These are phyloP conservation scores for Penicillium bialowiezense DNA, from an alignment of 495 filamentous ascomycete species.

Conservation along the genomic window DNA sequence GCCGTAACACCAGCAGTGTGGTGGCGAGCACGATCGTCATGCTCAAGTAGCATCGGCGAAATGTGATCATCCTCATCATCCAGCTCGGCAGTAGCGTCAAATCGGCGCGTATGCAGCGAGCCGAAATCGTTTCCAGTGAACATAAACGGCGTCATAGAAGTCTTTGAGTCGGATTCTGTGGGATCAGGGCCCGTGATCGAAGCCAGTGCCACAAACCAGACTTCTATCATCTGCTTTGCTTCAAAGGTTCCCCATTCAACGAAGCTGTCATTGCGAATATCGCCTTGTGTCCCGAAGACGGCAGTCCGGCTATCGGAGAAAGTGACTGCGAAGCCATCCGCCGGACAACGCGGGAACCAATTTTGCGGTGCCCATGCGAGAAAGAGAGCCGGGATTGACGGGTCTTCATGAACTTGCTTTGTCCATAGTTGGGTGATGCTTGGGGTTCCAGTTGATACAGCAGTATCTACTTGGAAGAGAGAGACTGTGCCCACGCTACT, in stretches of 20 bases:
- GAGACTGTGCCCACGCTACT: slow-evolving; percentile 68
- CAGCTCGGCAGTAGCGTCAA: slow-evolving; percentile 16
- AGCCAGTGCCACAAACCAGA: slow-evolving; percentile 45
- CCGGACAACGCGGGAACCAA: slow-evolving; percentile 28
- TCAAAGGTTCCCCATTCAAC: slow-evolving; percentile 27
- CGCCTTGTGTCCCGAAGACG: slow-evolving; percentile 40
- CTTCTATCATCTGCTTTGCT: slow-evolving; percentile 40
- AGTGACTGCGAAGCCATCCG: slow-evolving; percentile 60
- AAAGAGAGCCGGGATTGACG: slow-evolving; percentile 62
- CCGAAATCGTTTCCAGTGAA: slow-evolving; percentile 40
- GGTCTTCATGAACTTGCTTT: slow-evolving; percentile 40
- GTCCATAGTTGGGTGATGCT: slow-evolving; percentile 35
- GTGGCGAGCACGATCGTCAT: slow-evolving; percentile 39
- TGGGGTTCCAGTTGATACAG: slow-evolving; percentile 7
- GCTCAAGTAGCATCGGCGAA: slow-evolving; percentile 19
- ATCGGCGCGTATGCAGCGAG: slow-evolving; percentile 31
- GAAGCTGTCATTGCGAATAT: slow-evolving; percentile 13
- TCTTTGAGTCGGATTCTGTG: background rate
- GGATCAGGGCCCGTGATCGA: slow-evolving; percentile 3
- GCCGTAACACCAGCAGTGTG: slow-evolving; percentile 87
- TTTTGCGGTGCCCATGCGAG: slow-evolving; percentile 66
- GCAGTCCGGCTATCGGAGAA: slow-evolving; percentile 62
- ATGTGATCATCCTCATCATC: slow-evolving; percentile 19
- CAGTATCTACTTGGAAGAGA: slow-evolving; percentile 50
- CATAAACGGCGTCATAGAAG: slow-evolving; percentile 26